Evolutionary conservation across 768 basidiomycete species (phyloP).

Genomic region (Lentinula detonsa): DNA sequence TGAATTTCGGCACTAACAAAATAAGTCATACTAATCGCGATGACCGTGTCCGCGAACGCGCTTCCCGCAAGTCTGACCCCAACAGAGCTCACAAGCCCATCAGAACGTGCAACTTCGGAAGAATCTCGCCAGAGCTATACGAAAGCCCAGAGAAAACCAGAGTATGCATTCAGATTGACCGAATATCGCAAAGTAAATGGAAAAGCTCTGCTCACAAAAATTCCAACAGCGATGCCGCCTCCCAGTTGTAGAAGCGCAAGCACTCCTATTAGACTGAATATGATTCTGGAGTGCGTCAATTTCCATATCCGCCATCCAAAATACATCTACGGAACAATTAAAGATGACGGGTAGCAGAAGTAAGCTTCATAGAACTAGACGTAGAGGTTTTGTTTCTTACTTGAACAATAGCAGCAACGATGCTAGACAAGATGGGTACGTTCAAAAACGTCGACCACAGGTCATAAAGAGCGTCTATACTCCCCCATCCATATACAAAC

Average conservation of each 20-base stretch:
- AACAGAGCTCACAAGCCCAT: slow-evolving; percentile 6
- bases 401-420: slow-evolving; percentile 14
- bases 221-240: slow-evolving; percentile 7
- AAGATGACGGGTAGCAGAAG: neutral
- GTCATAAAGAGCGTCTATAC: slow-evolving; percentile 4
- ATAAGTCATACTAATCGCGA: slow-evolving; percentile 11
- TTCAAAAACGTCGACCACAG: slow-evolving; percentile 10
- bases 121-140: slow-evolving; percentile 1
- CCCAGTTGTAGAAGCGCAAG: slow-evolving; percentile 12
- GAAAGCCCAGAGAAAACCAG: neutral
- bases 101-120: slow-evolving; percentile 1
- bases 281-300: slow-evolving; percentile 7
- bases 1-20: slow-evolving; percentile 1
- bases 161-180: neutral
- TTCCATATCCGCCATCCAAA: slow-evolving; percentile 15
- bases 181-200: neutral
- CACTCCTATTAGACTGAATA: slow-evolving; percentile 1
- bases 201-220: slow-evolving; percentile 1
- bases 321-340: slow-evolving; percentile 6
- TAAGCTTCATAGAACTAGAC: too few species aligned
- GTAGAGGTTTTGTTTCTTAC: neutral
- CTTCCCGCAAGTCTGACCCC: slow-evolving; percentile 10
- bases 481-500: slow-evolving; percentile 16
- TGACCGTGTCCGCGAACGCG: slow-evolving; percentile 9
- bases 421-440: slow-evolving; percentile 12